Conservation (phyloP, 208 protist species). For the Acanthamoeba castellanii region DNA sequence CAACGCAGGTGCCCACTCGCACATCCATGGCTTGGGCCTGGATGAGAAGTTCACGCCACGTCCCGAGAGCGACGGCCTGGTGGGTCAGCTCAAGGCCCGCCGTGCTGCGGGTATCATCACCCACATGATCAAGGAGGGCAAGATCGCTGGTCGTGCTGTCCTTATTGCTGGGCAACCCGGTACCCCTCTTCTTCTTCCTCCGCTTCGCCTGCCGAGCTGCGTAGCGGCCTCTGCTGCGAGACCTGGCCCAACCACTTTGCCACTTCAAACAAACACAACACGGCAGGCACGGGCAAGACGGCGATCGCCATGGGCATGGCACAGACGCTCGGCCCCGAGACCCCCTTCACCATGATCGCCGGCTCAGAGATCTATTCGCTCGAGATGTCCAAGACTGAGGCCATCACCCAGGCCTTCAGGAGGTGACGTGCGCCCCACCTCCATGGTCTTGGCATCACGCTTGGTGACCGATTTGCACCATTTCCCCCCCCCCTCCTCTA, state of each 20-base stretch:
- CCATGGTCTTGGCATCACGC: no score
- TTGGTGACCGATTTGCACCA: no score
- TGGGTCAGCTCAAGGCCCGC: constrained; percentile 95
- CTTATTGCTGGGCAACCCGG: constrained; percentile 98
- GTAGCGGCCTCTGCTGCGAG: no score
- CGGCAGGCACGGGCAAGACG: constrained; percentile 97
- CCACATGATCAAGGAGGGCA: constrained; percentile 99
- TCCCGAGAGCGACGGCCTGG: constrained; percentile 97
- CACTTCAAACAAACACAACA: not conserved
- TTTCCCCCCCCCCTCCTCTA: no score
- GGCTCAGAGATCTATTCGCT: constrained; percentile 99
- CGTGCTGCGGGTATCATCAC: constrained; percentile 91
- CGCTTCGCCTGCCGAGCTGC: no score
- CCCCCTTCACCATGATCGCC: constrained; percentile 99
- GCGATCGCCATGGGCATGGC: constrained; percentile 99
- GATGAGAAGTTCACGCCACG: constrained; percentile 97
- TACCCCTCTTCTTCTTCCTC: not conserved
- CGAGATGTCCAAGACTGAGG: constrained; percentile 99
- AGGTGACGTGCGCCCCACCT: not conserved
- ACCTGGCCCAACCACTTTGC: not conserved
- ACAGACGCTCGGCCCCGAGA: constrained; percentile 97
- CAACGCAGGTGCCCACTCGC: constrained; percentile 97
- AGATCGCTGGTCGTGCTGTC: constrained; percentile 99
- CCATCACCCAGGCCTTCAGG: constrained; percentile 99
- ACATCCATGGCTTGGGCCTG: constrained; percentile 99